Evolutionary conservation across 148 eudicot species (phyloP), one percentile per base, ranked within the genome.

Genomic region (Nyssa sinensis): DNA sequence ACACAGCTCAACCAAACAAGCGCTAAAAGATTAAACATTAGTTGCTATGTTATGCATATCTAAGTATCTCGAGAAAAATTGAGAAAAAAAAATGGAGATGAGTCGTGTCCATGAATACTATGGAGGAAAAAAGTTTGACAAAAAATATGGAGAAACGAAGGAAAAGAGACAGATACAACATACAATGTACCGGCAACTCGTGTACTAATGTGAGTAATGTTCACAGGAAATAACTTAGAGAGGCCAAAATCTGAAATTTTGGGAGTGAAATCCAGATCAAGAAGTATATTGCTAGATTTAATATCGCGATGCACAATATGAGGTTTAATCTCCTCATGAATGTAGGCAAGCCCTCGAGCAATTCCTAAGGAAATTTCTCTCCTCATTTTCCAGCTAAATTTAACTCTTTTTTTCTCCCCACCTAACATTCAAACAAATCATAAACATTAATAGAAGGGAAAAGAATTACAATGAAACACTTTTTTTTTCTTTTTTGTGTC

Each of bases 131-230:
- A n/a, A n/a, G n/a, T n/a, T n/a, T n/a, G n/a, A n/a, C n/a, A n/a
- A n/a, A n/a, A n/a, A n/a, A n/a, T n/a, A n/a, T n/a, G n/a, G n/a
- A n/a, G n/a, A n/a, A n/a, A n/a, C n/a, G n/a, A n/a, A n/a, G n/a
- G n/a, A n/a, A n/a, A n/a, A n/a, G n/a, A n/a, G n/a, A n/a, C n/a
- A n/a, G n/a, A n/a, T n/a, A n/a, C 4, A 0, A 60, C 77, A 49
- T 51, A 74, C 77, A 74, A 23, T 64, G 77, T 74, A 3, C 77
- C 77, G 14, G 77, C 77, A 16, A 74, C 77, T 49, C 77, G 70
- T 10, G 77, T 74, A 25, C 62, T 74, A 11, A 74, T 49, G 70
- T 74, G 68, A 33, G 70, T 74, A 34, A 74, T 51, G 63, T 55
- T 64, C 7, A 51, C 31, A 11, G 77, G 62, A 25, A 74, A 74